These are phyloP conservation scores for Acidiella bohemica DNA, from an alignment of 495 filamentous ascomycete species.

Conservation along the genomic window DNA sequence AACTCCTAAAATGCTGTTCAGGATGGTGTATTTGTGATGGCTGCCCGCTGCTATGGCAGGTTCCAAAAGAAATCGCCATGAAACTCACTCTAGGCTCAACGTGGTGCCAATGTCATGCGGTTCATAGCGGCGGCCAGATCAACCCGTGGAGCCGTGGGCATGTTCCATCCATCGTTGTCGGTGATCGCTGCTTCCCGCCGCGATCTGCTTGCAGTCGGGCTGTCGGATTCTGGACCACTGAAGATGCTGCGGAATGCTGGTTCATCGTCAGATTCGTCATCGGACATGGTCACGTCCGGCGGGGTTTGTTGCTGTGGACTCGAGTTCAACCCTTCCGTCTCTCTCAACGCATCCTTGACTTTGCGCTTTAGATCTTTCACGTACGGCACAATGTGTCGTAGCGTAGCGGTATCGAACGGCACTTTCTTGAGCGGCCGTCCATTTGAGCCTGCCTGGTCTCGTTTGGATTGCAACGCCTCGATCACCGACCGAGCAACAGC, in stretches of 20 bases:
- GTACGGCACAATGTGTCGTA: conserved; percentile 73
- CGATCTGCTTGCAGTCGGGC: conserved; percentile 31
- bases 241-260: conserved; percentile 42
- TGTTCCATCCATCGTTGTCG: conserved; percentile 25
- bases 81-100: too few relatives aligned
- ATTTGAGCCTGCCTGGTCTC: conserved; percentile 38
- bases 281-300: neutral
- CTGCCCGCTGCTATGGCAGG: too few relatives aligned
- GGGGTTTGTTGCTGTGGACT: conserved; percentile 42
- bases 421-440: conserved; percentile 53
- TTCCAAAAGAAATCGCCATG: too few relatives aligned
- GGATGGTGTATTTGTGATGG: too few relatives aligned
- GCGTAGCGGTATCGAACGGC: conserved; percentile 80
- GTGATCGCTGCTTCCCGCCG: conserved; percentile 39
- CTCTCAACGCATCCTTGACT: conserved; percentile 54
- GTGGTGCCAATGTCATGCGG: conserved; percentile 7
- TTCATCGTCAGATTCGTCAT: conserved; percentile 4
- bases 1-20: too few relatives aligned
- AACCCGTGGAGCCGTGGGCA: neutral
- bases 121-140: conserved; percentile 13
- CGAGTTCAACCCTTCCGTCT: conserved; percentile 32
- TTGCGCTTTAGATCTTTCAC: conserved; percentile 69
- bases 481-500: conserved; percentile 67
- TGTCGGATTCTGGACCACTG: conserved; percentile 35
- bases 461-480: conserved; percentile 65